Conservation (phyloP, 1,284 basidiomycete species). For the Sporisorium graminicola region DNA sequence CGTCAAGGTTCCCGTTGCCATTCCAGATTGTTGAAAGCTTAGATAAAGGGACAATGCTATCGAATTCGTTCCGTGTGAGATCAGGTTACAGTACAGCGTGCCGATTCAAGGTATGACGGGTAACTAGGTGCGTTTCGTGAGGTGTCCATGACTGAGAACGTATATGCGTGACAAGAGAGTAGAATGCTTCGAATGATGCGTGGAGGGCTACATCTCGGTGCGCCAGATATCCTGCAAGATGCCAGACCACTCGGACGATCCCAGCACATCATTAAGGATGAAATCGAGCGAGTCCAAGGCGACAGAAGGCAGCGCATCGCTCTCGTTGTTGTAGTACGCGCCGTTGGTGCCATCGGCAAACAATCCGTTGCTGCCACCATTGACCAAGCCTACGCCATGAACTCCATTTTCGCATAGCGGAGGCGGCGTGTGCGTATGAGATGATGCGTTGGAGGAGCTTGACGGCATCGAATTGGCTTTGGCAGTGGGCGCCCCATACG, state of each 20-base stretch:
- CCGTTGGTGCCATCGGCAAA: neutral
- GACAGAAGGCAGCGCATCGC: neutral
- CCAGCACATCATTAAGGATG: constrained; percentile 42
- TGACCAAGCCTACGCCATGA: neutral
- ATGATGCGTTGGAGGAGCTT: constrained; percentile 12
- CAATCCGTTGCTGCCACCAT: neutral
- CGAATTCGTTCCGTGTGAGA: neutral
- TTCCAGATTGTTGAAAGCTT: constrained; percentile 63
- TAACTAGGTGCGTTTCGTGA: neutral
- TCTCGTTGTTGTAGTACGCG: neutral
- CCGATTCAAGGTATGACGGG: no score
- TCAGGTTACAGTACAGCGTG: neutral
- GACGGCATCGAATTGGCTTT: constrained; percentile 4
- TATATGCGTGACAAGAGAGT: no score
- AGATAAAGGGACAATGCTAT: neutral
- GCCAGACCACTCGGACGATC: constrained; percentile 32
- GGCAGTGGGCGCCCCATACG: neutral
- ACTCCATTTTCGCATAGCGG: neutral
- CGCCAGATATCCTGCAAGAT: constrained; percentile 44
- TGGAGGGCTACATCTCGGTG: constrained; percentile 22
- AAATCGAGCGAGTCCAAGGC: constrained; percentile 39
- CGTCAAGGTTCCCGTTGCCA: constrained; percentile 63
- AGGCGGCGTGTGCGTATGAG: constrained; percentile 18
- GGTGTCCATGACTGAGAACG: no score
- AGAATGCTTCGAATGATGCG: no score